phyloP scores from a whole-genome alignment of 2,329 filamentous ascomycete species.

The Helminthosporium solani region DNA sequence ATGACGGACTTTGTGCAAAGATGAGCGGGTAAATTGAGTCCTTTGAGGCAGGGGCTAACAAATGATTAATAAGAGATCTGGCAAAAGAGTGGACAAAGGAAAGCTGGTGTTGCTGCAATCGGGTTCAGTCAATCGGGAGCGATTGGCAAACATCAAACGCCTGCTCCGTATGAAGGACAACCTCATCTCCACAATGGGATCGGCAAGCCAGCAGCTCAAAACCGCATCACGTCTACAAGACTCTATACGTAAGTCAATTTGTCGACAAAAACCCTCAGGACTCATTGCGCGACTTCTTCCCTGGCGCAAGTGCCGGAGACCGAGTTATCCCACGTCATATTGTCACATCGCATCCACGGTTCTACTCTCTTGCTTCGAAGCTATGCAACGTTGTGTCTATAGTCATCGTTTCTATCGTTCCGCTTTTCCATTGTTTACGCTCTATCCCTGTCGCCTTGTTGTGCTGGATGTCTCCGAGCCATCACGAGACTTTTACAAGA shows the following conservation, averaged over 20 bases:
- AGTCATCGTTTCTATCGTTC: background rate
- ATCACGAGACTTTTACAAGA: too few relatives aligned
- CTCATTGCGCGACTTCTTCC: background rate
- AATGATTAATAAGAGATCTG: background rate
- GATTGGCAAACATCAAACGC: conserved; percentile 2
- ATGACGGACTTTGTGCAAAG: background rate
- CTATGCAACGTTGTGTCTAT: background rate
- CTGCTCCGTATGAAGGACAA: conserved; percentile 19
- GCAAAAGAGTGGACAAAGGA: background rate
- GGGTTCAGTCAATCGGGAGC: conserved; percentile 1
- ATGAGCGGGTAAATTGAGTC: conserved; percentile 3
- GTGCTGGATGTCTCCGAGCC: background rate
- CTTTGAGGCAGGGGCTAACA: conserved; percentile 1
- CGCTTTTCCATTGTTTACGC: background rate
- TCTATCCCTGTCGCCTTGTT: background rate
- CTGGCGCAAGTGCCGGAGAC: background rate
- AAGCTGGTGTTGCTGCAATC: background rate
- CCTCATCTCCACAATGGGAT: conserved; percentile 11
- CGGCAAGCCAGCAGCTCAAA: conserved; percentile 1
- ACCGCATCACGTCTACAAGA: background rate
- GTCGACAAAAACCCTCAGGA: background rate
- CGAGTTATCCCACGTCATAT: background rate
- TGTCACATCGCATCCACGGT: background rate
- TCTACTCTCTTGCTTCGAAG: background rate
- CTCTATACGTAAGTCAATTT: background rate